Evolutionary conservation across 1,284 basidiomycete species (phyloP), one percentile per base, ranked within the genome.

Genomic region (Ganoderma boninense): DNA sequence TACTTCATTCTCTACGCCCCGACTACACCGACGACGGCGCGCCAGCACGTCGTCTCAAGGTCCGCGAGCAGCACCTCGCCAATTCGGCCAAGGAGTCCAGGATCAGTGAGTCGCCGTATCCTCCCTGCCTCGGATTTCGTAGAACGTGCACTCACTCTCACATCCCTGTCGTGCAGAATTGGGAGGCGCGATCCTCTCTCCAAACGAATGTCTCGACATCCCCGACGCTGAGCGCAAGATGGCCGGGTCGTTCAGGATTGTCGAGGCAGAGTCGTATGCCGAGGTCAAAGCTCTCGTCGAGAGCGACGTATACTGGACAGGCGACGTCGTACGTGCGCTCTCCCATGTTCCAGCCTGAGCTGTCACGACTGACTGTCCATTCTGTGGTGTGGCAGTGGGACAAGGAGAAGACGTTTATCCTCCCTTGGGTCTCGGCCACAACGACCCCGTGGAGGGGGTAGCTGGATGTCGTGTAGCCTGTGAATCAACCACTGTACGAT

Each of bases 1-100:
- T 73, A 73, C 20, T 84, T 82, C 71, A 62, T 81, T 54, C 78
- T 83, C 49, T 83, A 80, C 69, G 80, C 79, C 23, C 82, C 10
- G 82, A 84, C 71, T 79, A 75, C 66, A 77, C 75, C 54, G 80
- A 81, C 59, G 76, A 76, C 0, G 82, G 76, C 20, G 76, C 77
- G 10, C 71, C 71, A 42, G 67, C 77, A 23, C 78, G 79, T 14
- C 77, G 82, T 16, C 66, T 81, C 64, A 66, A 71, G 23, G 79
- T 82, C 8, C 77, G 82, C 35, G 67, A 72, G 43, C 18, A 74
- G 44, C 82, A 83, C 60, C 68, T 83, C 29, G 74, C 70, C 42
- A 72, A 72, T 7, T 77, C 74, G 7, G 71, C 69, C 16, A 49
- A 65, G 60, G 68, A 77, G 42, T 46, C 75, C n/a, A 62, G 44